Evolutionary conservation across 176 grass and related monocot species (phyloP).

Genomic region (Lolium perenne): DNA sequence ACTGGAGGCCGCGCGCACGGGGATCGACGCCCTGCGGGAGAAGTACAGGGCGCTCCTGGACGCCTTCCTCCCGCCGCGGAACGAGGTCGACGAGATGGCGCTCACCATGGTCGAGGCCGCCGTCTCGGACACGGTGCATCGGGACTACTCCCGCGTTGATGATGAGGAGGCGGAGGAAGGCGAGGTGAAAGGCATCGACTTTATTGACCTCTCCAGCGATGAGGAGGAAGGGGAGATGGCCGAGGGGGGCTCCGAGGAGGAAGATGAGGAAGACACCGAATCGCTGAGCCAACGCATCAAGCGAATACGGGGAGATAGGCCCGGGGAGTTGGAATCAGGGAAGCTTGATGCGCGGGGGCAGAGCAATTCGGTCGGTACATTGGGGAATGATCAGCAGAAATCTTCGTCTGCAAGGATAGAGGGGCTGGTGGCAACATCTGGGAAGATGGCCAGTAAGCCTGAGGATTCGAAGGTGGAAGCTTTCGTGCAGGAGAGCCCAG

Average conservation of each 20-base stretch:
- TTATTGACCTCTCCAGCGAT: slow-evolving; percentile 18
- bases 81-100: background rate
- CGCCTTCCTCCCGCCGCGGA: background rate
- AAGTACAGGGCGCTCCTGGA: background rate
- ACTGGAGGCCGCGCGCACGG: background rate
- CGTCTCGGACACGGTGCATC: background rate
- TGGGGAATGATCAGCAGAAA: slow-evolving; percentile 13
- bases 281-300: slow-evolving; percentile 35
- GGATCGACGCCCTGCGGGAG: background rate
- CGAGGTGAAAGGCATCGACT: background rate
- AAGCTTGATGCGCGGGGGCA: background rate
- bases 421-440: background rate
- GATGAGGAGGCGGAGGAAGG: background rate
- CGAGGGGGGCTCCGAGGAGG: background rate
- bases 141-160: background rate
- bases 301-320: background rate
- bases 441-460: background rate
- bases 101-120: background rate
- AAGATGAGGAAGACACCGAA: slow-evolving; percentile 8
- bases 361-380: background rate
- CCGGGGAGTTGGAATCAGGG: slow-evolving; percentile 2
- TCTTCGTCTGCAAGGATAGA: background rate
- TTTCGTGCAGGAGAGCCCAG: background rate
- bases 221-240: slow-evolving; percentile 9
- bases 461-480: slow-evolving; percentile 3